Evolutionary conservation across 1,284 basidiomycete genomes (phyloP).

Genomic region (Boletus holoroseus): DNA sequence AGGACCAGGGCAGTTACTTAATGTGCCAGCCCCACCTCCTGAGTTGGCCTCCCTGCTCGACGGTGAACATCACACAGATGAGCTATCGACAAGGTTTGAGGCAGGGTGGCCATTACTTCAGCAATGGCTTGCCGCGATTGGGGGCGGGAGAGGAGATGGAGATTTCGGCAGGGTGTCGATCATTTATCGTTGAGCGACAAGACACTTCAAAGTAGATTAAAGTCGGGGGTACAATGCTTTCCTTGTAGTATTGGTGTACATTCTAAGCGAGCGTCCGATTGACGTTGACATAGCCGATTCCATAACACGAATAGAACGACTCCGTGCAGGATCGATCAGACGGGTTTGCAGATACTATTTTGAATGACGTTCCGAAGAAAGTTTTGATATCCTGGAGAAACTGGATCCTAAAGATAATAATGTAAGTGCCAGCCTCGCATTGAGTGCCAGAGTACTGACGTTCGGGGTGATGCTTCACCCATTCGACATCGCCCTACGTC

Average conservation of each 20-base stretch:
- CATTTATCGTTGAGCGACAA: constrained; percentile 38
- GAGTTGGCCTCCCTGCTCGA: constrained; percentile 67
- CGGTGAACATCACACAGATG: constrained; percentile 88
- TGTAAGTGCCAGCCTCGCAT: constrained; percentile 9
- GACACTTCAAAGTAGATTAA: not conserved
- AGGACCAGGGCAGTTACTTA: constrained; percentile 16
- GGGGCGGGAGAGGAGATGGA: constrained; percentile 48
- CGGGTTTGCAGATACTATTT: constrained; percentile 48
- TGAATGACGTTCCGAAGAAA: constrained; percentile 75
- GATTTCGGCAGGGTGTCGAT: constrained; percentile 49
- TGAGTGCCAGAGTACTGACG: constrained; percentile 50
- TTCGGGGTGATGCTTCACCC: constrained; percentile 74
- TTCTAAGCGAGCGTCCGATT: constrained; percentile 63
- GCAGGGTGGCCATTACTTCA: constrained; percentile 81
- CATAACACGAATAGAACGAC: constrained; percentile 73
- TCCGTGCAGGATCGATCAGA: constrained; percentile 47
- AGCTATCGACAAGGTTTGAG: constrained; percentile 78
- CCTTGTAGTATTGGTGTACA: constrained; percentile 1
- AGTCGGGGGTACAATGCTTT: not conserved
- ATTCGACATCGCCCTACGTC: constrained; percentile 90
- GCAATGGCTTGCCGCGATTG: constrained; percentile 64
- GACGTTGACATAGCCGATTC: constrained; percentile 70
- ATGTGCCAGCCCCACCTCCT: constrained; percentile 36
- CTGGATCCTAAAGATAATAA: constrained; percentile 60
- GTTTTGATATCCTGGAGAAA: constrained; percentile 80